Percentiles rank a stretch among this genome's conserved stretches.
These are phyloP conservation scores for Eremothecium cymbalariae DNA, from an alignment of 1,139 yeast genomes.

Conservation along the genomic window DNA sequence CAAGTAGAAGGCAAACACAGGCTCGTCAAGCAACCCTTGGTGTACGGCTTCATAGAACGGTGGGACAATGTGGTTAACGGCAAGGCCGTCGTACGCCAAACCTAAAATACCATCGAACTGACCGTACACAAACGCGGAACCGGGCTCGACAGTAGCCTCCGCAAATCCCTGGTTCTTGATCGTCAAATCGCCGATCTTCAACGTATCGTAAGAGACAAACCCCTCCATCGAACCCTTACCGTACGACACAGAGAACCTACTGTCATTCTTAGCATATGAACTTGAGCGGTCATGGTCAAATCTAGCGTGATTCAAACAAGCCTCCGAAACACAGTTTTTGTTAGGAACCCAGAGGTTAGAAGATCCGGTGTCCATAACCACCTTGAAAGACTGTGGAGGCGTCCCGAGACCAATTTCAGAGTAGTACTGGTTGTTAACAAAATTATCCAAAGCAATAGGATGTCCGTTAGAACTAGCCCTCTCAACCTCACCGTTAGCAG, in stretches of 20 bases:
- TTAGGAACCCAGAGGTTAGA: conserved; percentile 97
- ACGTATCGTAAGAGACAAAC: conserved; percentile 74
- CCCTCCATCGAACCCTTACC: conserved; percentile 94
- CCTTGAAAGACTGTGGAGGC: conserved; percentile 88
- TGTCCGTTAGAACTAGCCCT: conserved; percentile 26
- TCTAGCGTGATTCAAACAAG: conserved; percentile 87
- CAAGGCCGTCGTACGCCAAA: conserved; percentile 82
- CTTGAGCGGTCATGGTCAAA: conserved; percentile 76
- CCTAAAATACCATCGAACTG: conserved; percentile 97
- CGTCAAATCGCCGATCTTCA: conserved; percentile 71
- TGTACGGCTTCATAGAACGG: conserved; percentile 86
- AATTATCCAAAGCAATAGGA: conserved; percentile 76
- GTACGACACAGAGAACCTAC: conserved; percentile 74
- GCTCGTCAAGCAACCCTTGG: conserved; percentile 70
- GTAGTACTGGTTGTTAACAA: conserved; percentile 89
- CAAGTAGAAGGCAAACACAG: conserved; percentile 81
- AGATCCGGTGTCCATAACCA: conserved; percentile 89
- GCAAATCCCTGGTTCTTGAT: conserved; percentile 90
- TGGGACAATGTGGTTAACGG: conserved; percentile 83
- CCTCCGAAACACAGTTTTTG: conserved; percentile 78
- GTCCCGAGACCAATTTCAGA: conserved; percentile 87
- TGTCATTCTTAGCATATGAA: conserved; percentile 77
- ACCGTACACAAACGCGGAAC: conserved; percentile 95
- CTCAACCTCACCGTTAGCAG: not conserved
- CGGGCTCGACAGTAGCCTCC: conserved; percentile 95